Conservation (phyloP, 805 yeast genomes). For the Starmera dryadoides region DNA sequence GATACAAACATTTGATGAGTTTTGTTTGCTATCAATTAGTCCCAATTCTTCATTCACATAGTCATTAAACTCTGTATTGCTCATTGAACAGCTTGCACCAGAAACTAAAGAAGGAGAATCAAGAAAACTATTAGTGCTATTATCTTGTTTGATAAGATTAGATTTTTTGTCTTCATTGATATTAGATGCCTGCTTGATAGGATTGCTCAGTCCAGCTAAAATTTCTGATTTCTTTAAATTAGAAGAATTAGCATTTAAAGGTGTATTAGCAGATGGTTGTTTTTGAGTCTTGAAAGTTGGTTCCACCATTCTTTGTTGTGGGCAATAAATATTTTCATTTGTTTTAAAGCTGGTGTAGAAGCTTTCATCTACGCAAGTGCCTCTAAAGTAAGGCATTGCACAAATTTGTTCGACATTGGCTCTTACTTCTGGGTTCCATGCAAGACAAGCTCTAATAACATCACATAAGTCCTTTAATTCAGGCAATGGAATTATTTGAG, state of each 20-base stretch:
- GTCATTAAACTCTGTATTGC: background rate
- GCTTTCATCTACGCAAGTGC: constrained; percentile 28
- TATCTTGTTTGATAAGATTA: no score
- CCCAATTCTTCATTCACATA: background rate
- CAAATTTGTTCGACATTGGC: constrained; percentile 43
- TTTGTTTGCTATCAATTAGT: background rate
- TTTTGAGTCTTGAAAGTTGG: no score
- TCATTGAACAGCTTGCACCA: background rate
- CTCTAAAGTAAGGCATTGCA: constrained; percentile 46
- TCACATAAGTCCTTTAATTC: constrained; percentile 30
- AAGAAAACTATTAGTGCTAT: no score
- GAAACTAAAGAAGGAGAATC: background rate
- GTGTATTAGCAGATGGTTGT: no score
- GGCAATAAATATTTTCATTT: no score
- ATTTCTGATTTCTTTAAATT: background rate
- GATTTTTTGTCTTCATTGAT: no score
- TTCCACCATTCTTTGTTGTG: no score
- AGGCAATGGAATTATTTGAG: constrained; percentile 36
- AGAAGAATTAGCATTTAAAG: no score
- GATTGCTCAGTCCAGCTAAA: no score
- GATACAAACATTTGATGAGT: background rate
- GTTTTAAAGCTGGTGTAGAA: no score
- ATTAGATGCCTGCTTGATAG: no score
- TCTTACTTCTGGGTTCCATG: constrained; percentile 73
- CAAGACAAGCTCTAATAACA: constrained; percentile 39